A percentile compares a stretch with the other conserved stretches of the same genome.
phyloP scores from a whole-genome alignment of 352 stramenopile species.

The Halophytophthora batemanensis region DNA sequence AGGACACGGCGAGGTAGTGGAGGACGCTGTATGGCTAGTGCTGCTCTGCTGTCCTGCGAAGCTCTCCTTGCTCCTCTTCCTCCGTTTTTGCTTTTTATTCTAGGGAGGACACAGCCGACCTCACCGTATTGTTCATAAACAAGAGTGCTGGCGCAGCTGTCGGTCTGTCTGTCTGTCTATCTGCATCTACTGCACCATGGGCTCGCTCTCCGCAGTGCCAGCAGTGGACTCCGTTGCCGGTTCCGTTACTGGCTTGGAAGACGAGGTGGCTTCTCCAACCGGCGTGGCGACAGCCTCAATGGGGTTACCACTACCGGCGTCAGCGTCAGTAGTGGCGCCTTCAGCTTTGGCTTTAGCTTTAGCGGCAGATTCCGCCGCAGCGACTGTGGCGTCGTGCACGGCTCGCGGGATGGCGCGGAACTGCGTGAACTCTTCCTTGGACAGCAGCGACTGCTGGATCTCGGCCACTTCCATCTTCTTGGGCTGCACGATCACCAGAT shows the following conservation, averaged over 20 bases:
- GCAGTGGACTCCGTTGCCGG: not conserved
- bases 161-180: not conserved
- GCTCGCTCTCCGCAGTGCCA: slow-evolving; percentile 6
- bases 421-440: slow-evolving; percentile 73
- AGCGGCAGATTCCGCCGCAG: not conserved
- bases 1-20: slow-evolving; percentile 1
- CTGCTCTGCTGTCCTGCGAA: not conserved
- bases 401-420: slow-evolving; percentile 46
- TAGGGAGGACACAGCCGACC: not conserved
- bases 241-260: not conserved
- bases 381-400: not conserved
- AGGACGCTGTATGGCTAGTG: slow-evolving; percentile 6
- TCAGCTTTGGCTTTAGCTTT: not conserved
- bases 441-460: slow-evolving; percentile 81
- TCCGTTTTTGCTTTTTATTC: slow-evolving; percentile 8
- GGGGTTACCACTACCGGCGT: too few species aligned
- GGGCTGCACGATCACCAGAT: slow-evolving; percentile 78
- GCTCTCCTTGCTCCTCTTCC: slow-evolving; percentile 6
- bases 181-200: slow-evolving; percentile 25
- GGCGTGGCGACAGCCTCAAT: too few species aligned
- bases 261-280: not conserved
- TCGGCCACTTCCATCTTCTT: slow-evolving; percentile 76
- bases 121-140: not conserved
- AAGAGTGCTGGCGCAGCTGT: not conserved
- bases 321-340: too few species aligned